These are phyloP conservation scores for Epichloe scottii DNA, from an alignment of 2,329 filamentous ascomycete genomes.

Conservation along the genomic window DNA sequence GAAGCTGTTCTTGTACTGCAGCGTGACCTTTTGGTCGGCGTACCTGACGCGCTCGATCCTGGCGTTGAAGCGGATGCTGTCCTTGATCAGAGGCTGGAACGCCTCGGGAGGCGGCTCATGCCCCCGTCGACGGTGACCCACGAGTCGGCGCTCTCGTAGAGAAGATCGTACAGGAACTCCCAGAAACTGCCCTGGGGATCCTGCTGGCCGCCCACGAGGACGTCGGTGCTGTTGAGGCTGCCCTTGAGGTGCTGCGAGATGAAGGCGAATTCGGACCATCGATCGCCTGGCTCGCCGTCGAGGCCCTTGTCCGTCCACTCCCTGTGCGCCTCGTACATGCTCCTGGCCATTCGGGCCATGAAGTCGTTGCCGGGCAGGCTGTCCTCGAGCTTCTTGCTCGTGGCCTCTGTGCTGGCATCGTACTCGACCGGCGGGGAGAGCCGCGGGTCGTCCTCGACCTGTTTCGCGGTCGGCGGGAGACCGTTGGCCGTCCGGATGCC, in stretches of 20 bases:
- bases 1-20: constrained; percentile 41
- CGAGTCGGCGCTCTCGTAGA: constrained; percentile 14
- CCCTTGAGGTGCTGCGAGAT: constrained; percentile 45
- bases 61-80: constrained; percentile 41
- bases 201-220: constrained; percentile 13
- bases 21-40: constrained; percentile 39
- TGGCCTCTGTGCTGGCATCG: constrained; percentile 18
- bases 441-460: constrained; percentile 32
- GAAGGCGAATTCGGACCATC: constrained; percentile 54
- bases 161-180: constrained; percentile 20
- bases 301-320: constrained; percentile 24
- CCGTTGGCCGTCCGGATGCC: constrained; percentile 37
- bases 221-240: constrained; percentile 40
- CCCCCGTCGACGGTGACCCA: constrained; percentile 5
- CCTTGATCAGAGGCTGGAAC: constrained; percentile 48
- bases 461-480: constrained; percentile 36
- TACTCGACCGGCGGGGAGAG: constrained; percentile 17
- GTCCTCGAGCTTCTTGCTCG: constrained; percentile 25
- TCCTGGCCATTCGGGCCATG: constrained; percentile 24
- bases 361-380: constrained; percentile 24
- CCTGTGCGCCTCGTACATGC: constrained; percentile 32
- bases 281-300: constrained; percentile 37
- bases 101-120: constrained; percentile 28
- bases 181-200: constrained; percentile 32
- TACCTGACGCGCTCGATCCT: constrained; percentile 45